A percentile compares a stretch with the other conserved stretches of the same genome.
These are phyloP conservation scores for Letharia lupina DNA, from an alignment of 495 filamentous ascomycete genomes.

Conservation along the genomic window DNA sequence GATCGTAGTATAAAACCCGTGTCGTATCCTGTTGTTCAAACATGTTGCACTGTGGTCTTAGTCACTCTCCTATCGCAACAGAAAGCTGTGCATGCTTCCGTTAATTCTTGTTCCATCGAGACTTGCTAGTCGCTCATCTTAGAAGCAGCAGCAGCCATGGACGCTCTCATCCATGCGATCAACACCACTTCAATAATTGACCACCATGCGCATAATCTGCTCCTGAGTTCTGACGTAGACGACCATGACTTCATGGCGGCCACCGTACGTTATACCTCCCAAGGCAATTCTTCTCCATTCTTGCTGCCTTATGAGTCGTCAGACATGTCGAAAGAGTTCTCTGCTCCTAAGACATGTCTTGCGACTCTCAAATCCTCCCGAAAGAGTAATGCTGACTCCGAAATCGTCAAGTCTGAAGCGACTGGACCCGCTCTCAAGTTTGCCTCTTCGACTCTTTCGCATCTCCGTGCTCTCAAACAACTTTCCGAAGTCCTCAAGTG, in stretches of 20 bases:
- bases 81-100: neutral
- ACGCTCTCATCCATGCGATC: slow-evolving; percentile 33
- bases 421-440: slow-evolving; percentile 55
- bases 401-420: slow-evolving; percentile 44
- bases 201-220: slow-evolving; percentile 77
- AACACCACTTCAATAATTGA: slow-evolving; percentile 72
- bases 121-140: neutral
- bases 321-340: no score
- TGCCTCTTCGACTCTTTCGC: slow-evolving; percentile 52
- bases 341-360: no score
- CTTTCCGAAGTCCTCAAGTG: slow-evolving; percentile 56
- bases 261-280: slow-evolving; percentile 32
- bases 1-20: neutral
- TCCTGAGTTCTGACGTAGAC: slow-evolving; percentile 42
- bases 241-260: slow-evolving; percentile 44
- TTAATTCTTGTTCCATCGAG: neutral
- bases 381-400: no score
- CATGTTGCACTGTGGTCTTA: neutral
- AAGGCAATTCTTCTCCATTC: no score
- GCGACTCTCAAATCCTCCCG: no score
- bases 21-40: neutral
- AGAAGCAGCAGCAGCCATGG: slow-evolving; percentile 7
- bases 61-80: neutral
- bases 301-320: no score
- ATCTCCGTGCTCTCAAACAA: slow-evolving; percentile 62